These are phyloP conservation scores for Entomophthora muscae DNA, from an alignment of 371 early-diverging fungal genomes.

Conservation along the genomic window DNA sequence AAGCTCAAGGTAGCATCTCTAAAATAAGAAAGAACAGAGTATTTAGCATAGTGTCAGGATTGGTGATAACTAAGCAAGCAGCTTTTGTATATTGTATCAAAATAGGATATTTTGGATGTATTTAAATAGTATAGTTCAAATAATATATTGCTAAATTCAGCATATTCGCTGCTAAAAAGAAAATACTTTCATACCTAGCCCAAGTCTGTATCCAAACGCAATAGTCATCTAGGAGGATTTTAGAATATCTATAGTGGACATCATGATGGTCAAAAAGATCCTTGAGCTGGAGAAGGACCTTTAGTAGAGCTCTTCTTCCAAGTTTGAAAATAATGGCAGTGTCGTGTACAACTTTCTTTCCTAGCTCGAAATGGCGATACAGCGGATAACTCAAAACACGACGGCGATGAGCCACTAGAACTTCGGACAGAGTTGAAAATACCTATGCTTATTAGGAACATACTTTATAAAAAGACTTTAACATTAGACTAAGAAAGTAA, in stretches of 20 bases:
- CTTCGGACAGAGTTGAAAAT: slow-evolving; percentile 43
- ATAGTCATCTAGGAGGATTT: slow-evolving; percentile 84
- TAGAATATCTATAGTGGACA: slow-evolving; percentile 62
- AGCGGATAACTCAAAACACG: slow-evolving; percentile 73
- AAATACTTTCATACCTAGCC: slow-evolving; percentile 15
- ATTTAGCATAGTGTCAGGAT: no score
- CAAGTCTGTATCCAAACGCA: slow-evolving; percentile 84
- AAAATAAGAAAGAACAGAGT: no score
- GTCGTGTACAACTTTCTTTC: slow-evolving; percentile 52
- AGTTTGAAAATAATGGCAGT: slow-evolving; percentile 62
- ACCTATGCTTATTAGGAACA: slow-evolving; percentile 22
- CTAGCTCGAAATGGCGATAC: slow-evolving; percentile 56
- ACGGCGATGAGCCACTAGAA: slow-evolving; percentile 40
- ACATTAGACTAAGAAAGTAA: no score
- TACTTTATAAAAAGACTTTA: no score
- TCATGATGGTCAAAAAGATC: slow-evolving; percentile 70
- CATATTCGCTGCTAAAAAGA: slow-evolving; percentile 3
- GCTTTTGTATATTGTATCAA: no score
- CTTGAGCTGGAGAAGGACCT: slow-evolving; percentile 58
- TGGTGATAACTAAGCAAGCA: no score
- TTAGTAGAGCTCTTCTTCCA: slow-evolving; percentile 63
- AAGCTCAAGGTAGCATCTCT: neutral
- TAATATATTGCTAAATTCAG: neutral
- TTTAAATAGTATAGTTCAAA: no score
- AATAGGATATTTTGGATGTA: no score